These are phyloP conservation scores for Candida krabiensis DNA, from an alignment of 805 yeast genomes.

Conservation along the genomic window DNA sequence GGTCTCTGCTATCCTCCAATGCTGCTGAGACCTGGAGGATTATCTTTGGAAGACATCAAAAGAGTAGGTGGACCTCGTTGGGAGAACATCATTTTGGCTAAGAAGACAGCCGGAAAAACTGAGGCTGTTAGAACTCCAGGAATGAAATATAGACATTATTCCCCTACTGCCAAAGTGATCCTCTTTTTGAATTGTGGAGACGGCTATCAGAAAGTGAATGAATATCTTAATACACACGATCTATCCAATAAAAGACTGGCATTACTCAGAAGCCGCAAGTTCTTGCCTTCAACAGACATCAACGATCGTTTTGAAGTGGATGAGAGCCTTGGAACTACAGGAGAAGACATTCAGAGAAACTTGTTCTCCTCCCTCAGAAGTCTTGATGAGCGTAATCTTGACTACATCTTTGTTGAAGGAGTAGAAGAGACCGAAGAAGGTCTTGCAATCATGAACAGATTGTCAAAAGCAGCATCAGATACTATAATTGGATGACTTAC, in stretches of 20 bases:
- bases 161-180: slow-evolving; percentile 83
- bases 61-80: slow-evolving; percentile 66
- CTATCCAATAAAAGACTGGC: slow-evolving; percentile 44
- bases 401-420: slow-evolving; percentile 81
- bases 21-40: slow-evolving; percentile 92
- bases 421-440: slow-evolving; percentile 77
- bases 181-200: slow-evolving; percentile 55
- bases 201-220: slow-evolving; percentile 29
- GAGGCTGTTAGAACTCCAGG: slow-evolving; percentile 93
- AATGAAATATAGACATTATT: slow-evolving; percentile 95
- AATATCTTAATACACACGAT: slow-evolving; percentile 9
- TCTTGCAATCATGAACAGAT: slow-evolving; percentile 90
- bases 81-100: slow-evolving; percentile 63
- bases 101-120: slow-evolving; percentile 56
- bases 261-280: slow-evolving; percentile 44
- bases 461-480: slow-evolving; percentile 76
- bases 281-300: slow-evolving; percentile 23
- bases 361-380: slow-evolving; percentile 72
- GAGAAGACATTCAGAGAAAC: slow-evolving; percentile 68
- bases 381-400: slow-evolving; percentile 69
- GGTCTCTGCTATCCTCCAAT: slow-evolving; percentile 85
- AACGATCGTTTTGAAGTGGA: slow-evolving; percentile 27
- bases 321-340: slow-evolving; percentile 43
- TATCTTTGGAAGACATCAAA: slow-evolving; percentile 73
- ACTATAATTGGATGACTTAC: slow-evolving; percentile 17